These are phyloP conservation scores for Tieghemostelium lacteum DNA, from an alignment of 78 protist species.

Conservation along the genomic window DNA sequence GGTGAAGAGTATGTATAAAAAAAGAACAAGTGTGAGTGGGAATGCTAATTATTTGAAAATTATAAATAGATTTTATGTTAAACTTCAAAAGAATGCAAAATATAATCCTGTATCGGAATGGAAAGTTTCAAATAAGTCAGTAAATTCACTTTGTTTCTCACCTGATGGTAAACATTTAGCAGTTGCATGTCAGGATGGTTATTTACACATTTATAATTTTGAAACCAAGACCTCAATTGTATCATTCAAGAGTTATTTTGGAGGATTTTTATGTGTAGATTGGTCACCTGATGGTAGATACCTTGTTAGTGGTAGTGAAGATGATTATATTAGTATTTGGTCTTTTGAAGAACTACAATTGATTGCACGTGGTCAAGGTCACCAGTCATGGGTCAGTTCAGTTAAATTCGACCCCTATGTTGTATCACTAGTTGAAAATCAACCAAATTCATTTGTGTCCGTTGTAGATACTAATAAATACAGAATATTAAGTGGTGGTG, in stretches of 20 bases:
- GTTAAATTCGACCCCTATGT: conserved; percentile 51
- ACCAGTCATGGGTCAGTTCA: conserved; percentile 80
- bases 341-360: conserved; percentile 46
- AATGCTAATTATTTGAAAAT: no score
- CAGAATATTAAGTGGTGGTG: conserved; percentile 69
- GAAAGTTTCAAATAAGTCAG: conserved; percentile 6
- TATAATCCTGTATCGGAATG: conserved; percentile 17
- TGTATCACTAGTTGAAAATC: background rate
- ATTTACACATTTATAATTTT: conserved; percentile 31
- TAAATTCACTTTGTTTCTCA: conserved; percentile 44
- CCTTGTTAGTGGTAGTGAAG: conserved; percentile 80
- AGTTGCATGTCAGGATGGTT: conserved; percentile 69
- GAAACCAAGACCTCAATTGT: background rate
- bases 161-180: conserved; percentile 69
- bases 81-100: background rate
- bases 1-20: background rate
- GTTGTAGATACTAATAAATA: conserved; percentile 15
- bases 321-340: conserved; percentile 77
- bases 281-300: conserved; percentile 83
- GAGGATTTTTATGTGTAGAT: conserved; percentile 76
- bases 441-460: no score
- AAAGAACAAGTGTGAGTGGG: background rate
- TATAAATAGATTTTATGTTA: background rate
- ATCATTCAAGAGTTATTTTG: conserved; percentile 65
- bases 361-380: conserved; percentile 74